Conservation (phyloP, 352 stramenopile species). For the Pilasporangium apinafurcum region DNA sequence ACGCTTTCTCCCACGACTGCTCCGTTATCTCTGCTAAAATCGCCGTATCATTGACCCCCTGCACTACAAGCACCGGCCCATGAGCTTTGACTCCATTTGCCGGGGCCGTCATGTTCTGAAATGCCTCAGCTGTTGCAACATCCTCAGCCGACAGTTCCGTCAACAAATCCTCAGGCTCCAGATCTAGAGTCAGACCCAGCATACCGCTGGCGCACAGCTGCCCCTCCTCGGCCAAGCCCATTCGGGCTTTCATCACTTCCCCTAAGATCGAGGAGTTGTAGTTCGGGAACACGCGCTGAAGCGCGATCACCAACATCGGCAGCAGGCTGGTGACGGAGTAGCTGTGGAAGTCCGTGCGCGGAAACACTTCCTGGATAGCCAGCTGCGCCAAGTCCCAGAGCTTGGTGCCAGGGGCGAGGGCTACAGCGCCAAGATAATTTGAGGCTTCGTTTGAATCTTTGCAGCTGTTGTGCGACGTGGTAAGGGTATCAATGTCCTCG, state of each 20-base stretch:
- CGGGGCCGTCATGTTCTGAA: neutral
- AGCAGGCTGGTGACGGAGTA: neutral
- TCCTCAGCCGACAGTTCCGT: neutral
- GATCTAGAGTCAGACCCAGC: neutral
- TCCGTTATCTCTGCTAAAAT: slow-evolving; percentile 1
- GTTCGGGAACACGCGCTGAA: neutral
- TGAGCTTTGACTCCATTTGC: slow-evolving; percentile 1
- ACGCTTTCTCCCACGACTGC: slow-evolving; percentile 1
- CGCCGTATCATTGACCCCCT: slow-evolving; percentile 6
- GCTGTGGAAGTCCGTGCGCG: slow-evolving; percentile 1
- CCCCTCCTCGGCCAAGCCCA: slow-evolving; percentile 1
- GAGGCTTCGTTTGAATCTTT: slow-evolving; percentile 1
- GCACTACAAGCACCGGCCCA: slow-evolving; percentile 3
- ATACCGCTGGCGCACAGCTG: slow-evolving; percentile 1
- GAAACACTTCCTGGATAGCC: neutral
- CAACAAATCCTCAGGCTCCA: neutral
- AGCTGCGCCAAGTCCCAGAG: neutral
- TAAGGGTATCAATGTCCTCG: neutral
- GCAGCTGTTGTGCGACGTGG: neutral
- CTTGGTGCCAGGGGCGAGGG: neutral
- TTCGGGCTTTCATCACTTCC: neutral
- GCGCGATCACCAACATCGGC: neutral
- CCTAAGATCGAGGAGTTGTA: slow-evolving; percentile 6
- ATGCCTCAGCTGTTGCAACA: neutral
- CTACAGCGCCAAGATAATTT: slow-evolving; percentile 7